Conservation (phyloP, 257 asterid species). For the Anisodus tanguticus region DNA sequence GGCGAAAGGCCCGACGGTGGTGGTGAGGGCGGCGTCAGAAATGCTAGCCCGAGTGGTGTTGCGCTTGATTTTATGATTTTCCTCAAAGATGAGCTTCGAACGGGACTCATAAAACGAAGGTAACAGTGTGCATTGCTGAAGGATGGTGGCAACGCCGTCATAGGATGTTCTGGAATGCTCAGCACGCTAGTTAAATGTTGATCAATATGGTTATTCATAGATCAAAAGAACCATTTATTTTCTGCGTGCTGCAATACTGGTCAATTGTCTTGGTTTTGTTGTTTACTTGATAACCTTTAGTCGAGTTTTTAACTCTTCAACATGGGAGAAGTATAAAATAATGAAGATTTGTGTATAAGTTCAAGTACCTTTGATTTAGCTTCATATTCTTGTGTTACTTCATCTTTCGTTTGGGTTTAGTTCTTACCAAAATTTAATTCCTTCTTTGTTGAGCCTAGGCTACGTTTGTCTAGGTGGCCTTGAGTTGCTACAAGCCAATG, state of each 20-base stretch:
- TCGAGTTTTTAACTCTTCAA: neutral
- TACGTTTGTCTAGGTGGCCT: neutral
- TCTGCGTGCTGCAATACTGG: neutral
- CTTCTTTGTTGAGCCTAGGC: neutral
- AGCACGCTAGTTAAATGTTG: neutral
- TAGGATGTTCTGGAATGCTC: neutral
- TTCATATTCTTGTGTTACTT: neutral
- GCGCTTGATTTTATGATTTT: too few species aligned
- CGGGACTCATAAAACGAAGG: too few species aligned
- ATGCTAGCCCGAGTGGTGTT: too few species aligned
- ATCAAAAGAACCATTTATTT: constrained; percentile 2
- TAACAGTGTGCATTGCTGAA: too few species aligned
- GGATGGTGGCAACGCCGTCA: too few species aligned
- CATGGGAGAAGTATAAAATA: neutral
- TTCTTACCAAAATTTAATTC: neutral
- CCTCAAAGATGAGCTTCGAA: too few species aligned
- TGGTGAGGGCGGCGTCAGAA: too few species aligned
- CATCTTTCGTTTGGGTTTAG: neutral
- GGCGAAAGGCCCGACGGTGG: too few species aligned
- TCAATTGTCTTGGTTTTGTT: neutral
- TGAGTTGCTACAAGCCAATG: neutral
- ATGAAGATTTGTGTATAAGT: neutral
- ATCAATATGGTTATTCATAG: neutral
- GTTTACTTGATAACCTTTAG: neutral
- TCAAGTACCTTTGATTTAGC: neutral